phyloP scores from a whole-genome alignment of 2,329 filamentous ascomycete genomes.

The Cryphonectria parasitica region DNA sequence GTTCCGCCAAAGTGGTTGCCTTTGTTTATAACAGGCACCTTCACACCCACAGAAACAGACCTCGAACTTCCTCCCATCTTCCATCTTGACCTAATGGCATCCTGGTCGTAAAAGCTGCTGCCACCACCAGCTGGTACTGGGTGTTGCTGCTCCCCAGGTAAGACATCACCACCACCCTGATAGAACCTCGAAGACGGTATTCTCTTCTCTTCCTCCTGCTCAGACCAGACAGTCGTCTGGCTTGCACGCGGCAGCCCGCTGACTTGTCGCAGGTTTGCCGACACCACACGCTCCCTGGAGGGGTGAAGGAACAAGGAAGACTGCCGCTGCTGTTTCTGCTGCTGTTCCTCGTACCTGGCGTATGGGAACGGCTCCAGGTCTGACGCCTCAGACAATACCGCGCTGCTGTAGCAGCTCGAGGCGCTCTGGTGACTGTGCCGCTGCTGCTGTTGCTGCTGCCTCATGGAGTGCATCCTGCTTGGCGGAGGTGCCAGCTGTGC shows the following conservation, averaged over 20 bases:
- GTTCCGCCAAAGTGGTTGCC: constrained; percentile 10
- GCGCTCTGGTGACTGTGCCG: constrained; percentile 22
- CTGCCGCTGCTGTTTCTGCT: neutral
- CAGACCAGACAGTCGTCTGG: constrained; percentile 32
- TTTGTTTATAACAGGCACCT: constrained; percentile 21
- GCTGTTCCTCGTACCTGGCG: constrained; percentile 43
- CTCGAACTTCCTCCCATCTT: constrained; percentile 6
- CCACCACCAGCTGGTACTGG: neutral
- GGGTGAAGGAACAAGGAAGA: constrained; percentile 41
- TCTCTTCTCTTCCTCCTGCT: constrained; percentile 13
- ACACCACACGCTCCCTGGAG: constrained; percentile 49
- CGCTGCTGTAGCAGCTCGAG: constrained; percentile 36
- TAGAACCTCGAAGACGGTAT: neutral
- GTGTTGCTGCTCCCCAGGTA: constrained; percentile 29
- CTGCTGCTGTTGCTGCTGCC: neutral
- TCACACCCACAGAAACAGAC: constrained; percentile 22
- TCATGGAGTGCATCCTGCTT: constrained; percentile 25
- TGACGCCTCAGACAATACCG: constrained; percentile 34
- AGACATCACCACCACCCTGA: neutral
- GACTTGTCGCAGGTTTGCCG: constrained; percentile 42
- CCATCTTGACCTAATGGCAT: constrained; percentile 26
- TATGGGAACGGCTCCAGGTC: constrained; percentile 52
- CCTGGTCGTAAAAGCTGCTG: constrained; percentile 20
- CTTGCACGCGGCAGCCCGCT: constrained; percentile 35
- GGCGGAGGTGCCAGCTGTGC: constrained; percentile 11